Evolutionary conservation across 2,329 filamentous ascomycete species (phyloP).

Genomic region (Fusarium marasasianum): DNA sequence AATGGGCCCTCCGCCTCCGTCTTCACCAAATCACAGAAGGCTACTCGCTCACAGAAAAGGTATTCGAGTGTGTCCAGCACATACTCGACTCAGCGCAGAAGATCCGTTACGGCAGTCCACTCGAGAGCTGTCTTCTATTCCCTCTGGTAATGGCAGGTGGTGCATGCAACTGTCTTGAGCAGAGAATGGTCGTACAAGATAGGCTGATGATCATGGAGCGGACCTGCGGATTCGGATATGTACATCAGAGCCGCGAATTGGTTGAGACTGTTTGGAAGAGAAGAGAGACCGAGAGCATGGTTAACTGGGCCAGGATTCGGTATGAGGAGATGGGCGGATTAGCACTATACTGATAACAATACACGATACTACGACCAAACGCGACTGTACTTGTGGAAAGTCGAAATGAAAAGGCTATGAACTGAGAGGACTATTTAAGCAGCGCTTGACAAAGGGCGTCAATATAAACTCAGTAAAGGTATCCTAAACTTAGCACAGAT

Average conservation of each 20-base stretch:
- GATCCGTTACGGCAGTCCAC: neutral
- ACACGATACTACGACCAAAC: neutral
- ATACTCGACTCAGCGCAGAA: neutral
- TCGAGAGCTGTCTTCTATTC: neutral
- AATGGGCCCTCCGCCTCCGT: constrained; percentile 3
- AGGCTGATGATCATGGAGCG: constrained; percentile 5
- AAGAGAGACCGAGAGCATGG: constrained; percentile 3
- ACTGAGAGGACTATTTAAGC: neutral
- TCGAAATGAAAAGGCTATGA: neutral
- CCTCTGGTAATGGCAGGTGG: constrained; percentile 3
- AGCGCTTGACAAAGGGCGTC: too few relatives aligned
- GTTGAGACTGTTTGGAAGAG: constrained; percentile 15
- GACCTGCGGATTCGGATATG: constrained; percentile 1
- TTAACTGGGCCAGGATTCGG: constrained; percentile 7
- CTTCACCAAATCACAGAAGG: constrained; percentile 16
- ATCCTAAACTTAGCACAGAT: too few relatives aligned
- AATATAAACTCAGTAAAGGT: too few relatives aligned
- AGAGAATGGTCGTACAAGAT: constrained; percentile 5
- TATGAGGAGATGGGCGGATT: constrained; percentile 13
- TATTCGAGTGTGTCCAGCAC: neutral
- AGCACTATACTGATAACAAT: neutral
- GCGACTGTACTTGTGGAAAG: too few relatives aligned
- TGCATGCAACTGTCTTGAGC: neutral
- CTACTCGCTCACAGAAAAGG: neutral
- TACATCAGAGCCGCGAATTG: constrained; percentile 8